Base-by-base conservation (phyloP, 345 rosid genomes). In the Moricandia arvensis region DNA sequence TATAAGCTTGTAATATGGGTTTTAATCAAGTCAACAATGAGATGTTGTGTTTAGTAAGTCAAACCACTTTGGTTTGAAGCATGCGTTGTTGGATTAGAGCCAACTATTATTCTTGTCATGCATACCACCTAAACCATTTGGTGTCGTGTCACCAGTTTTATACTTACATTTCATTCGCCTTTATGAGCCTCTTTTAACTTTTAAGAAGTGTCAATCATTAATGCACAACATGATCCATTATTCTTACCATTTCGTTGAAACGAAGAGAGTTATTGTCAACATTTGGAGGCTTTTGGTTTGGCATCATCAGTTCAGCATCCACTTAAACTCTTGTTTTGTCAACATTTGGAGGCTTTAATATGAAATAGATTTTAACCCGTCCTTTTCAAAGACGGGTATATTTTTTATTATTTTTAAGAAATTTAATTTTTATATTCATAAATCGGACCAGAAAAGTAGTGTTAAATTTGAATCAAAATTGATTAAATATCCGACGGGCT, bases 121-220 rank as follows among this genome's bases (percentile, higher is more conserved):
- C 29, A 8, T 10, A 29, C 16, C 70, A 79, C 74, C 81, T 68
- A 79, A 79, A 79, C 78, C 78, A 73, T 68, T 79, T 79, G 47
- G 74, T 72, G 78, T 35, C 41, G 78, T 79, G 78, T 68, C 74
- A 62, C 74, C 69, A 9, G 63, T n/a, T 64, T 47, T 47, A 47
- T n/a, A 47, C 8, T n/a, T 47, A n/a, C 53, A 47, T 45, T 45
- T 45, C 53, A 12, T 43, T 43, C 7, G 2, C 0, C 16, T 43
- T 29, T 2, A n/a, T 29, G 2, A 2, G 3, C 24, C 2, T 29
- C n/a, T n/a, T n/a, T n/a, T n/a, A n/a, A n/a, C n/a, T 29, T 43
- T 38, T 10, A 43, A 13, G 13, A 43, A 13, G 7, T 5, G 16
- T 13, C 7, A 43, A 41, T 43, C 51, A 43, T 13, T 43, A 29